phyloP scores from a whole-genome alignment of 2,329 filamentous ascomycete species.

The Capronia americana region DNA sequence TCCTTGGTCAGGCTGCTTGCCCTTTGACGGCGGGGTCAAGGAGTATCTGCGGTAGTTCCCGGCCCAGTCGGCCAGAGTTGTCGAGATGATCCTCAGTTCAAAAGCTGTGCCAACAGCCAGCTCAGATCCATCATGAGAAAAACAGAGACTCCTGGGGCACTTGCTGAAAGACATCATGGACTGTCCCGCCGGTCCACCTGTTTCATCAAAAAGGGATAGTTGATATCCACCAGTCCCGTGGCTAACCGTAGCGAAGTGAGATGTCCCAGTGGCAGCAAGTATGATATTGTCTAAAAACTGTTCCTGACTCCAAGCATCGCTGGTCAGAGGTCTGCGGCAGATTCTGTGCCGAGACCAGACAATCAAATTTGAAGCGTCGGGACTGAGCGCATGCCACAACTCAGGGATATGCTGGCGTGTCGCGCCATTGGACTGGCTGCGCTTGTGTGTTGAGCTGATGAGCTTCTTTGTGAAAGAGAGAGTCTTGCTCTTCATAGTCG shows the following conservation, averaged over 20 bases:
- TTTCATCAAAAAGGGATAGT: constrained; percentile 2
- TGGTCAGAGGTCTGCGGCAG: neutral
- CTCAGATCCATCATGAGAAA: constrained; percentile 8
- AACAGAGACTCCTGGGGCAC: neutral
- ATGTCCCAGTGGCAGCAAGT: constrained; percentile 6
- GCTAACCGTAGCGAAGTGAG: constrained; percentile 10
- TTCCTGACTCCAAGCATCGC: neutral
- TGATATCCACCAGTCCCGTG: neutral
- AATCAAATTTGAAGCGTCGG: constrained; percentile 13
- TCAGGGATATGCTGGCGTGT: neutral
- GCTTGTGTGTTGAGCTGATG: neutral
- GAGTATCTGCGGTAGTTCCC: neutral
- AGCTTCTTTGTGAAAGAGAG: neutral
- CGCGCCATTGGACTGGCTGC: neutral
- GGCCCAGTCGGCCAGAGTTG: neutral
- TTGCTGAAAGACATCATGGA: constrained; percentile 6
- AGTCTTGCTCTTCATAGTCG: neutral
- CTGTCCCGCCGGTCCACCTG: neutral
- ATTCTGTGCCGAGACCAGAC: constrained; percentile 15
- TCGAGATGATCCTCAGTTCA: constrained; percentile 12
- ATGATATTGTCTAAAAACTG: constrained; percentile 8
- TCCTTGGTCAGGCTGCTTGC: neutral
- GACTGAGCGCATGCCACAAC: constrained; percentile 8
- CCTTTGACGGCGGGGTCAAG: neutral
- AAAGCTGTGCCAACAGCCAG: constrained; percentile 6